phyloP scores from a whole-genome alignment of 2,329 filamentous ascomycete genomes.

The Plectosphaerella cucumerina region DNA sequence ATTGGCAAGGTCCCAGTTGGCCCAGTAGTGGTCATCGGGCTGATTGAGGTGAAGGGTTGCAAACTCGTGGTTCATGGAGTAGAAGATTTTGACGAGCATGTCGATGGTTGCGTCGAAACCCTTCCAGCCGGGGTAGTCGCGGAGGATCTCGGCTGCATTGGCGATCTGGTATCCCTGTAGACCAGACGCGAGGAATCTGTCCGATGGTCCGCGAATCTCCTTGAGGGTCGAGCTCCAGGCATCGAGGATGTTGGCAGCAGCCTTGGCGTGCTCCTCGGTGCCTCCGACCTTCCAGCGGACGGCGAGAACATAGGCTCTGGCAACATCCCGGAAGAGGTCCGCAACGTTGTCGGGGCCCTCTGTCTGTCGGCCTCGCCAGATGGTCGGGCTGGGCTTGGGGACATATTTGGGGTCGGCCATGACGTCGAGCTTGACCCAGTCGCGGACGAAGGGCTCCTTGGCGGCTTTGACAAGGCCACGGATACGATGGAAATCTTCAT shows the following conservation, averaged over 20 bases:
- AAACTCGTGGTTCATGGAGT: conserved; percentile 30
- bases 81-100: conserved; percentile 31
- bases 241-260: conserved; percentile 24
- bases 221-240: conserved; percentile 27
- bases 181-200: conserved; percentile 28
- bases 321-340: conserved; percentile 33
- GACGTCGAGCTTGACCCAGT: conserved; percentile 27
- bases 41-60: conserved; percentile 28
- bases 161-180: conserved; percentile 39
- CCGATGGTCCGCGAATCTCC: conserved; percentile 21
- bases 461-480: conserved; percentile 25
- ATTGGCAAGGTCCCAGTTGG: conserved; percentile 40
- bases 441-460: conserved; percentile 23
- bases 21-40: conserved; percentile 27
- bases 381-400: conserved; percentile 19
- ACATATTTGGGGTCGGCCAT: conserved; percentile 24
- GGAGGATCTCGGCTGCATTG: conserved; percentile 39
- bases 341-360: conserved; percentile 24
- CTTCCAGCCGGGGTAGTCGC: conserved; percentile 26
- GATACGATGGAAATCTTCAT: conserved; percentile 33
- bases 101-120: conserved; percentile 15
- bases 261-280: conserved; percentile 11
- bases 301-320: conserved; percentile 28
- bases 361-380: conserved; percentile 27
- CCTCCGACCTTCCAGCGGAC: not conserved